Evolutionary conservation across 2,329 filamentous ascomycete species (phyloP), one percentile per base, ranked within the genome.

Genomic region (Furcasterigmium sp.): DNA sequence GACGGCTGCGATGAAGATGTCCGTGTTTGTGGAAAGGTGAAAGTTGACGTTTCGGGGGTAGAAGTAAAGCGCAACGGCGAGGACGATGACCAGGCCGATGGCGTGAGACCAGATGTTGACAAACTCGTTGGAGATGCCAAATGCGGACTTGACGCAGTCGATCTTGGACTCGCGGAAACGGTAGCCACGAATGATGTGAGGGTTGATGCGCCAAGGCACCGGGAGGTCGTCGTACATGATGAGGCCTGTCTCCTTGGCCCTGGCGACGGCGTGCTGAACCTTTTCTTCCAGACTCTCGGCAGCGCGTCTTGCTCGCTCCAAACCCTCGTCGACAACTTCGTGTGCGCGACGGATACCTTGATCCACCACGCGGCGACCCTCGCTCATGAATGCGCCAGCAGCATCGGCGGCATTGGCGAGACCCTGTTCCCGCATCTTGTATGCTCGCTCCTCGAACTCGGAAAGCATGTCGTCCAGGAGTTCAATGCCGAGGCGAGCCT

Each of bases 81-180:
- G 76, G 37, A 98, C 87, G 49, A 96, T 73, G 25, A 97, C 59
- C n/a, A 97, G 76, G 15, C 93, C 93, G 23, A 98, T 76, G 11
- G 85, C 80, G 61, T 98, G 93, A 2, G 91, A 91, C 93, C 93
- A 98, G 58, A 98, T 98, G 67, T 98, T 98, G 70, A 97, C 84
- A 32, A 85, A 79, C 67, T 98, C 93, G 65, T 98, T 98, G 51
- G 88, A 94, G 46, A 93, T 70, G 49, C 80, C 77, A 58, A 95
- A 91, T 49, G 88, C 81, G 18, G 90, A 95, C 41, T 80, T 78
- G 41, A 97, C 72, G 61, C 91, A 97, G 53, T 91, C 91, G 44
- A 91, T 71, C 63, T 95, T 95, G 46, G 87, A 90, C 56, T 95
- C 88, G 48, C 82, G 86, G 70, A 98, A 98, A 41, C 93, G 91